Evolutionary conservation across 371 early-diverging fungal genomes (phyloP).

Genomic region (Lichtheimia corymbifera): DNA sequence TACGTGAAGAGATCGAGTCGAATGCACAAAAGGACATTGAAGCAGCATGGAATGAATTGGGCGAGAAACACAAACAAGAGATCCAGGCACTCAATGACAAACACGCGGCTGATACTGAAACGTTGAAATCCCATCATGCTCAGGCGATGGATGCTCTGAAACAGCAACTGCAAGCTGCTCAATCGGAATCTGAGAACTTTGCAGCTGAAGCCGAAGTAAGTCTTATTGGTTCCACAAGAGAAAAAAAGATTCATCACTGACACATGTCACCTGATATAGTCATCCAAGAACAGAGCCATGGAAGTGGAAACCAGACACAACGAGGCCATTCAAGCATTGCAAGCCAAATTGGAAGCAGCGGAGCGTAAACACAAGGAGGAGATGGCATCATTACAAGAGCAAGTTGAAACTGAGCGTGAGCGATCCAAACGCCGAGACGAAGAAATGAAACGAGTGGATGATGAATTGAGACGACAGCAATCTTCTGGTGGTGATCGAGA

Average conservation of each 20-base stretch:
- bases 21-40: conserved; percentile 23
- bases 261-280: not conserved
- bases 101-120: conserved; percentile 12
- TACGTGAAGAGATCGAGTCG: conserved; percentile 39
- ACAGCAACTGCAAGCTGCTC: conserved; percentile 8
- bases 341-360: conserved; percentile 3
- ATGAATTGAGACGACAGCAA: conserved; percentile 13
- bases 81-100: conserved; percentile 12
- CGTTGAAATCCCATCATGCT: conserved; percentile 12
- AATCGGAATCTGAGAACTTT: conserved; percentile 7
- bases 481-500: conserved; percentile 15
- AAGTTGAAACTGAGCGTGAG: conserved; percentile 13
- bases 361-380: conserved; percentile 10
- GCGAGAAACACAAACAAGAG: conserved; percentile 18
- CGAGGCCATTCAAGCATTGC: conserved; percentile 8
- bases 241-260: not conserved
- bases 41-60: conserved; percentile 23
- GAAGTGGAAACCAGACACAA: conserved; percentile 4
- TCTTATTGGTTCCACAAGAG: not conserved
- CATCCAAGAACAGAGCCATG: not conserved
- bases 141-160: conserved; percentile 14
- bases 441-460: conserved; percentile 14
- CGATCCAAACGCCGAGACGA: conserved; percentile 12
- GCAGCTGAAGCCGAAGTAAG: conserved; percentile 13
- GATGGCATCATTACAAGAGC: conserved; percentile 9